phyloP scores from a whole-genome alignment of 768 basidiomycete species.

The Leccinum boreale region DNA sequence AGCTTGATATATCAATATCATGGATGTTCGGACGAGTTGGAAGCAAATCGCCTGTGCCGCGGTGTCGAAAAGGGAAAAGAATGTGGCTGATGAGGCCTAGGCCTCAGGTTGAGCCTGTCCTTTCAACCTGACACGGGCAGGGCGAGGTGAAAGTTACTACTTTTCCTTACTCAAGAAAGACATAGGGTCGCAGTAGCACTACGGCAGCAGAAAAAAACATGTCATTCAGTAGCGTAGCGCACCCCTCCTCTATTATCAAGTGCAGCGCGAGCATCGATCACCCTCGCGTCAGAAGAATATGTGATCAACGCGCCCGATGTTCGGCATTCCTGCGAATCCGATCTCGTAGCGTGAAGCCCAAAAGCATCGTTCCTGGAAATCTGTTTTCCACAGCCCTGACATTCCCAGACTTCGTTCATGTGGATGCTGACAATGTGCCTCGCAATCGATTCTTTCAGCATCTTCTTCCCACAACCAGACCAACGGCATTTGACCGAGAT shows the following conservation, averaged over 20 bases:
- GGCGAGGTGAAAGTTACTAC: neutral
- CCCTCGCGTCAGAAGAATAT: slow-evolving; percentile 3
- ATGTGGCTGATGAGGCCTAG: too few relatives aligned
- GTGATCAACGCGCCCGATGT: slow-evolving; percentile 6
- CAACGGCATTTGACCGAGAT: slow-evolving; percentile 3
- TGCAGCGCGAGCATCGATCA: slow-evolving; percentile 5
- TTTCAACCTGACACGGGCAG: neutral
- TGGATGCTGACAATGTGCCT: slow-evolving; percentile 18
- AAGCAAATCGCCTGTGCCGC: too few relatives aligned
- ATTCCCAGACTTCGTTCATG: slow-evolving; percentile 13
- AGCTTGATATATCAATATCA: too few relatives aligned
- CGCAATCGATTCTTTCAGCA: slow-evolving; percentile 23
- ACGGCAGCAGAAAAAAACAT: too few relatives aligned
- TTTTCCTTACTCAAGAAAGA: too few relatives aligned
- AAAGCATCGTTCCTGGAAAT: slow-evolving; percentile 9
- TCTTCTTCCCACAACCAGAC: slow-evolving; percentile 10
- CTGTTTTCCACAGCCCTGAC: slow-evolving; percentile 12
- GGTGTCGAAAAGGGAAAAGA: too few relatives aligned
- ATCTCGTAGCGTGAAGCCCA: slow-evolving; percentile 1
- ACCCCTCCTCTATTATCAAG: slow-evolving; percentile 1
- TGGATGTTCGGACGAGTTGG: too few relatives aligned
- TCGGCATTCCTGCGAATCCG: slow-evolving; percentile 1
- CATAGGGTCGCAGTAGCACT: too few relatives aligned
- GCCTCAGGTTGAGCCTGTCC: neutral
- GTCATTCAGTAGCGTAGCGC: neutral